Evolutionary conservation across 805 yeast genomes (phyloP), one percentile per base, ranked within the genome.

Genomic region (Teunomyces atbi): DNA sequence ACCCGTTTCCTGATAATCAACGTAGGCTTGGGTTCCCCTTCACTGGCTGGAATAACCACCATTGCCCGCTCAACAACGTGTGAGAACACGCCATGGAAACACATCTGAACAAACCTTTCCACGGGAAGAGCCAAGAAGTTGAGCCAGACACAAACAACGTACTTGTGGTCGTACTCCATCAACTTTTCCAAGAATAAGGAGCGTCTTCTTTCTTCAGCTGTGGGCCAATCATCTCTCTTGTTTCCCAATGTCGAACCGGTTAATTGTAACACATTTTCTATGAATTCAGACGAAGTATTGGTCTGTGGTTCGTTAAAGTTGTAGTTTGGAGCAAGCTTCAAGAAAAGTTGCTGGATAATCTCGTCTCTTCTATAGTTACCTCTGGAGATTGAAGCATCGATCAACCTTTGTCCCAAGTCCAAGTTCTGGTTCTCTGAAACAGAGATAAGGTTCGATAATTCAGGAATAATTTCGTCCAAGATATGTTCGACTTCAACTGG

Each of bases 161-260:
- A 82, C 41, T 71, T 68, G 23, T 74, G 73, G 56, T 88, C 92
- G 58, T 82, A 86, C 28, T 78, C 79, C 61, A 89, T 80, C 46
- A 90, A 68, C 53, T 82, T 81, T 60, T 89, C 92, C 47, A 87
- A 66, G 55, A 90, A 84, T 15, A 88, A 56, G 0, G 96, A 74
- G 50, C 94, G 73, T 68, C 91, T 80, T 72, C 95, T 79, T 61
- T 89, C 96, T 56, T 87, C 94, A 0, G 90, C 86, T 1, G 96
- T 89, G 40, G 96, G 96, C 96, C 96, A 88, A 62, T 89, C 96
- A 54, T 82, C 95, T 52, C 79, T 79, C 1, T 89, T 84, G 64
- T 87, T 86, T 26, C 92, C 94, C 46, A 89, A 68, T 0, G 96
- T 89, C 0, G 95, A 86, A 1, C 78, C 69, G 4, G 83, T 74